phyloP scores from a whole-genome alignment of 202 grass and related monocot genomes.

The Schoenoplectus triqueter region DNA sequence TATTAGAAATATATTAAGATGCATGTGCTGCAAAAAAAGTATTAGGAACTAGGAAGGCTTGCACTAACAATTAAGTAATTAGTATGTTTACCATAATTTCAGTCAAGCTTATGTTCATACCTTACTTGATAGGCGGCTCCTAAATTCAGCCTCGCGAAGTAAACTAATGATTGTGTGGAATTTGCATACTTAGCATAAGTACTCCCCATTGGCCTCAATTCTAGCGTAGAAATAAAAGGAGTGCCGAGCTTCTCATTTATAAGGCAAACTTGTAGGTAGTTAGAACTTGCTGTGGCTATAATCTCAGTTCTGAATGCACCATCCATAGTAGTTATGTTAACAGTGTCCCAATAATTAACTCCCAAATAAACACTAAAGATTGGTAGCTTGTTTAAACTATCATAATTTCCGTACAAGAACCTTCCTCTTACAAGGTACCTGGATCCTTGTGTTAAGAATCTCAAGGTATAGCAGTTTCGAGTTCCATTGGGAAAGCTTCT shows the following conservation, averaged over 20 bases:
- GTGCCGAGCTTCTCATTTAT: slow-evolving; percentile 23
- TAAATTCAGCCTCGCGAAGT: slow-evolving; percentile 34
- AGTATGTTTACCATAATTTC: not conserved
- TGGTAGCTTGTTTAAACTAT: slow-evolving; percentile 17
- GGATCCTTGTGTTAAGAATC: not conserved
- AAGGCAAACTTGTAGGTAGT: slow-evolving; percentile 54
- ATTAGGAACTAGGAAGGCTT: not conserved
- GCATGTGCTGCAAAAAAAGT: not conserved
- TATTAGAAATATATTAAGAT: not conserved
- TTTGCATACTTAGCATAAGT: no score
- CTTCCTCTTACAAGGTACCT: slow-evolving; percentile 31
- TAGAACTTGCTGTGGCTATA: slow-evolving; percentile 41
- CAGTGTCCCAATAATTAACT: slow-evolving; percentile 14
- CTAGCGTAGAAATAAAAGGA: slow-evolving; percentile 39
- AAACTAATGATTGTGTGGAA: slow-evolving; percentile 47
- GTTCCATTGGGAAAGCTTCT: slow-evolving; percentile 39
- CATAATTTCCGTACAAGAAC: slow-evolving; percentile 44
- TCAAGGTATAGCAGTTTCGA: slow-evolving; percentile 42
- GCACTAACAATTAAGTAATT: not conserved
- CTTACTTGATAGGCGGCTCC: slow-evolving; percentile 41
- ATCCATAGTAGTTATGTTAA: slow-evolving; percentile 34
- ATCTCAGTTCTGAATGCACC: slow-evolving; percentile 36
- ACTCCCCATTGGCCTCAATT: not conserved
- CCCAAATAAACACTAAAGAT: slow-evolving; percentile 37
- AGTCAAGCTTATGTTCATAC: no score